Percentiles rank a stretch among this genome's conserved stretches.
These are phyloP conservation scores for Geoglossum cookeanum DNA, from an alignment of 2,329 filamentous ascomycete genomes.

Conservation along the genomic window DNA sequence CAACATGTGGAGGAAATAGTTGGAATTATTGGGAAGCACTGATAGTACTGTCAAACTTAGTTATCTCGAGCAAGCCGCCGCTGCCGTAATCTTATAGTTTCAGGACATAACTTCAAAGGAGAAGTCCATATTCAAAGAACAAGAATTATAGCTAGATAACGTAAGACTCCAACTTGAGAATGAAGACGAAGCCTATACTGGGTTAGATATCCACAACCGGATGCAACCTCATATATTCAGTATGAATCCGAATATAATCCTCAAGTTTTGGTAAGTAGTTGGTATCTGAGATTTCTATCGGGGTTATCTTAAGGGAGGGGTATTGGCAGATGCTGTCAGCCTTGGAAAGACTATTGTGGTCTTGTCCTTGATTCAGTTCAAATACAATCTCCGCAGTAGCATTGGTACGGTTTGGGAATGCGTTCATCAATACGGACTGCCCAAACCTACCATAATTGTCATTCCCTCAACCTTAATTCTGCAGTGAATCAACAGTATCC, in stretches of 20 bases:
- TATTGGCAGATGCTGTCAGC: not conserved
- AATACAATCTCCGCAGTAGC: not conserved
- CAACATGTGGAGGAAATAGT: not conserved
- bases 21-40: not conserved
- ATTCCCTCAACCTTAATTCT: not conserved
- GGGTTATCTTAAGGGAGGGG: not conserved
- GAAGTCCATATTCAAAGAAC: not conserved
- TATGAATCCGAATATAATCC: not conserved
- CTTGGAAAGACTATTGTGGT: not conserved
- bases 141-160: not conserved
- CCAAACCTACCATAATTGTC: not conserved
- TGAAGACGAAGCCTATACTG: not conserved
- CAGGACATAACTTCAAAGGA: not conserved
- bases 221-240: not conserved
- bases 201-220: not conserved
- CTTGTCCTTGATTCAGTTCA: not conserved
- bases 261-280: not conserved
- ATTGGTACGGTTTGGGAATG: not conserved
- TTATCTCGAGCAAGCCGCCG: not conserved
- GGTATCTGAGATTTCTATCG: not conserved
- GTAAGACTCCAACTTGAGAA: not conserved
- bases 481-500: not conserved
- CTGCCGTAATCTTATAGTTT: not conserved
- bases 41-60: not conserved
- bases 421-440: not conserved